A percentile compares a stretch with the other conserved stretches of the same genome.
Conservation (phyloP, 208 protist species). For the Leishmania guyanensis region DNA sequence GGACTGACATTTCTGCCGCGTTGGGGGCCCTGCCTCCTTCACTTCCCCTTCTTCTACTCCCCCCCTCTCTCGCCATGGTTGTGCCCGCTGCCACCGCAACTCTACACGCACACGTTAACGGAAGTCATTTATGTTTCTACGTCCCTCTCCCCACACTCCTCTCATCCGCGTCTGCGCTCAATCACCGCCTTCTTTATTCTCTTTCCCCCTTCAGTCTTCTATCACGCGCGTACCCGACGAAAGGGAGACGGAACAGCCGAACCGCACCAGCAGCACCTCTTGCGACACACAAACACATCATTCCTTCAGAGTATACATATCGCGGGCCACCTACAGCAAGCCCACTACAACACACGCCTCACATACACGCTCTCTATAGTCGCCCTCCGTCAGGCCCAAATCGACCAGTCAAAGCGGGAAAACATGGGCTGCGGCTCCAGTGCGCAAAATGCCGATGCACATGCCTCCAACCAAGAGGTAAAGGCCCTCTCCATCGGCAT, state of each 20-base stretch:
- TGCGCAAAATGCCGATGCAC: slow-evolving; percentile 8
- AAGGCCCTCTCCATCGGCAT: slow-evolving; percentile 13
- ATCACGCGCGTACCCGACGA: not conserved
- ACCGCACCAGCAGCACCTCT: not conserved
- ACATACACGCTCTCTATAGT: not conserved
- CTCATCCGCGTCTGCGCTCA: too few relatives aligned
- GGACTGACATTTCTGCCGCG: not conserved
- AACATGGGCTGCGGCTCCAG: slow-evolving; percentile 30
- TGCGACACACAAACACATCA: not conserved
- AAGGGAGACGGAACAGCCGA: not conserved
- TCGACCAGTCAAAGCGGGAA: not conserved
- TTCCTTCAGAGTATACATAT: not conserved
- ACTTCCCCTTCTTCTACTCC: not conserved
- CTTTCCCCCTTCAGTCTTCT: too few relatives aligned
- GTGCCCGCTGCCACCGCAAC: not conserved
- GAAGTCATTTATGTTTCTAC: not conserved
- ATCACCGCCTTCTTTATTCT: too few relatives aligned
- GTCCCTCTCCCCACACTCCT: too few relatives aligned
- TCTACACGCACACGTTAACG: not conserved
- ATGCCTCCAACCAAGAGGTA: slow-evolving; percentile 3
- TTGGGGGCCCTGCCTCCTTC: not conserved
- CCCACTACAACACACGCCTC: not conserved
- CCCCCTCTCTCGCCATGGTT: not conserved
- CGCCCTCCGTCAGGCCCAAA: not conserved
- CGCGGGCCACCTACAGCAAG: not conserved